Conservation (phyloP, 2,329 filamentous ascomycete species). For the Periconia digitata region DNA sequence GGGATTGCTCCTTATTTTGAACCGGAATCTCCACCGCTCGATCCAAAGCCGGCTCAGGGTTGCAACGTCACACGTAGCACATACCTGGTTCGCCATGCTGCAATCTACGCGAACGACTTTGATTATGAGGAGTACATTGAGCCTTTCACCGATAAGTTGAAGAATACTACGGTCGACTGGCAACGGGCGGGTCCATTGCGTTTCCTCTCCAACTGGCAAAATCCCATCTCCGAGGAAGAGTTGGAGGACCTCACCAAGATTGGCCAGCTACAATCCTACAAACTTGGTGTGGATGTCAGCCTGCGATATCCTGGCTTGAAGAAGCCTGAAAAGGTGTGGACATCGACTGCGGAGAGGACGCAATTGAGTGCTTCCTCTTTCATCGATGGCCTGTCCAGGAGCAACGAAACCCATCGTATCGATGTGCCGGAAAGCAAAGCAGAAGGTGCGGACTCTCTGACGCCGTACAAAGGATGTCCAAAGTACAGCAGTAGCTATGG, state of each 20-base stretch:
- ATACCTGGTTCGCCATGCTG: constrained; percentile 54
- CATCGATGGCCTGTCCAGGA: constrained; percentile 57
- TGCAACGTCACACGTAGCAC: constrained; percentile 54
- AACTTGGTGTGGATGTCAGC: constrained; percentile 60
- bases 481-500: constrained; percentile 62
- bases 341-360: constrained; percentile 64
- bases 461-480: constrained; percentile 66
- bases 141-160: constrained; percentile 58
- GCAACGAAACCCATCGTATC: constrained; percentile 57
- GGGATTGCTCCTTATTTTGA: constrained; percentile 56
- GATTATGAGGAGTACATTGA: constrained; percentile 56
- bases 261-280: constrained; percentile 62
- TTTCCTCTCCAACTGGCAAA: constrained; percentile 60
- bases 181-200: constrained; percentile 55
- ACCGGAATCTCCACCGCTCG: constrained; percentile 48
- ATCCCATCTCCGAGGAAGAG: constrained; percentile 60
- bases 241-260: constrained; percentile 62
- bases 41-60: constrained; percentile 52
- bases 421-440: constrained; percentile 59
- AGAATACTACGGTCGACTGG: constrained; percentile 63
- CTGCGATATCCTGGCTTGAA: constrained; percentile 60
- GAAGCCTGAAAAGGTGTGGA: constrained; percentile 60
- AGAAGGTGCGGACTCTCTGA: constrained; percentile 62
- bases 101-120: constrained; percentile 56
- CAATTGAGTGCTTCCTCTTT: constrained; percentile 60